Conservation (phyloP, 306 rosid genomes). For the Citrullus amarus region DNA sequence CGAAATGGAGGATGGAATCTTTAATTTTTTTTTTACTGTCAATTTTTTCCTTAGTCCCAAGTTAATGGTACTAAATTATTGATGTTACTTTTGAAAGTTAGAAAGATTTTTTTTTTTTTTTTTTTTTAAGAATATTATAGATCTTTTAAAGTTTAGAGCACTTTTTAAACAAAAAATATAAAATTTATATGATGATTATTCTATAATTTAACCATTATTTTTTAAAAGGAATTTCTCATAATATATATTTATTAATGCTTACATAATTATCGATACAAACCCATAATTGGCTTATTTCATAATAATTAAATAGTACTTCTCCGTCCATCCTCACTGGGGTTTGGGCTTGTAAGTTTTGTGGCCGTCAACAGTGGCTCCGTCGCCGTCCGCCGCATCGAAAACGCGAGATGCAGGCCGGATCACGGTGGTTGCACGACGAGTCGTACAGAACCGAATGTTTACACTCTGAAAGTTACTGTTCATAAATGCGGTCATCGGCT, state of each 20-base stretch:
- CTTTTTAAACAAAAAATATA: no score
- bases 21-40: no score
- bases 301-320: background rate
- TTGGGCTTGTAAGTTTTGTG: slow-evolving; percentile 13
- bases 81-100: no score
- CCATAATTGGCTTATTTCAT: background rate
- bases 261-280: background rate
- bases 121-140: no score
- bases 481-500: slow-evolving; percentile 30
- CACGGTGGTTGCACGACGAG: slow-evolving; percentile 30
- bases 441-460: slow-evolving; percentile 49
- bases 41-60: no score
- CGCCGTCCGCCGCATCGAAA: slow-evolving; percentile 32
- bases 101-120: no score
- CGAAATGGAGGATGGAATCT: no score
- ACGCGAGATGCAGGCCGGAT: slow-evolving; percentile 48
- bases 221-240: background rate
- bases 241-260: background rate
- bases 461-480: slow-evolving; percentile 72
- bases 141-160: no score
- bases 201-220: no score
- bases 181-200: no score
- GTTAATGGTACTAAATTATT: no score
- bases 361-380: slow-evolving; percentile 14
- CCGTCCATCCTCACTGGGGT: background rate